Conservation (phyloP, 2,329 filamentous ascomycete species). For the Emydomyces testavorans region DNA sequence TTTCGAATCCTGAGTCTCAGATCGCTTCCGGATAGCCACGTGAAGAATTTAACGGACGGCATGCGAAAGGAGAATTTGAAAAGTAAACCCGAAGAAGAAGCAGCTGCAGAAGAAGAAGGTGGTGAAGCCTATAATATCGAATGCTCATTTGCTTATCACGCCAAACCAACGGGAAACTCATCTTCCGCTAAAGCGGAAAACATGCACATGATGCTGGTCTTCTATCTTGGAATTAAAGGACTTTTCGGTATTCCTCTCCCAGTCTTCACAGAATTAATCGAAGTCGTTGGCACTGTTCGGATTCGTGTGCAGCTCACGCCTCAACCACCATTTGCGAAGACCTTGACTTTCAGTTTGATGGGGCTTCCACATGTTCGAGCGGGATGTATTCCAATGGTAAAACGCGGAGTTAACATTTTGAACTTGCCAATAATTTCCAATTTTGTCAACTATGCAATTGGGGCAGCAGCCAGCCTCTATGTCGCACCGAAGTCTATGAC, state of each 20-base stretch:
- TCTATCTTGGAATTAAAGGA: slow-evolving; percentile 82
- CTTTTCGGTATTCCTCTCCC: slow-evolving; percentile 80
- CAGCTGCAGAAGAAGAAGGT: slow-evolving; percentile 78
- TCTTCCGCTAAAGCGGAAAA: slow-evolving; percentile 76
- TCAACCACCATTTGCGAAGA: slow-evolving; percentile 84
- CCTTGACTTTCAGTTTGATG: slow-evolving; percentile 86
- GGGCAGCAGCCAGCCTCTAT: slow-evolving; percentile 75
- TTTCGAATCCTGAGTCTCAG: slow-evolving; percentile 78
- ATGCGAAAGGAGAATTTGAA: slow-evolving; percentile 69
- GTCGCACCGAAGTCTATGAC: slow-evolving; percentile 92
- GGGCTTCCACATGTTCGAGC: slow-evolving; percentile 81
- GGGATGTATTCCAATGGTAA: slow-evolving; percentile 84
- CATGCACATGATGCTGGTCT: slow-evolving; percentile 94
- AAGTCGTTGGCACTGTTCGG: slow-evolving; percentile 78
- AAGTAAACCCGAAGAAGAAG: slow-evolving; percentile 72
- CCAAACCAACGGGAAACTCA: slow-evolving; percentile 57
- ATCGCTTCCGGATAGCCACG: slow-evolving; percentile 70
- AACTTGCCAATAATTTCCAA: slow-evolving; percentile 89
- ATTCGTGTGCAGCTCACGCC: slow-evolving; percentile 75
- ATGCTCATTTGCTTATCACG: slow-evolving; percentile 81
- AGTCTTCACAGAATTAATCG: slow-evolving; percentile 79
- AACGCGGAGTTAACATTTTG: slow-evolving; percentile 77
- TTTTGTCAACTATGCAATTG: slow-evolving; percentile 93
- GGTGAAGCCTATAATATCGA: slow-evolving; percentile 91
- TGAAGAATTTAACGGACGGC: slow-evolving; percentile 68